These are phyloP conservation scores for Didymella glomerata DNA, from an alignment of 2,329 filamentous ascomycete species.

Conservation along the genomic window DNA sequence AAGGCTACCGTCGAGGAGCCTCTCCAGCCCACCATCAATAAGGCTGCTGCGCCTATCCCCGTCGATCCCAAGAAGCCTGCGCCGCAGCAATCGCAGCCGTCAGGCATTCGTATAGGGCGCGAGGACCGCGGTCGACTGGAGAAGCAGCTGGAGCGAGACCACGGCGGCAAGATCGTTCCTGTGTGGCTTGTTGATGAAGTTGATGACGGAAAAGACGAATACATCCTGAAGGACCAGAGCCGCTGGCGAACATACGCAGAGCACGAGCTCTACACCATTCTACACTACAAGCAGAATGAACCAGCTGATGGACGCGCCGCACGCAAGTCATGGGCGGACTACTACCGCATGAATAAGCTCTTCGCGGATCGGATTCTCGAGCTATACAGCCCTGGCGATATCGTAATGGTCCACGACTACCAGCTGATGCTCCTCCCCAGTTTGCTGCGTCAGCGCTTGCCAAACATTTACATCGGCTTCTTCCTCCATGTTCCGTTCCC, in stretches of 20 bases:
- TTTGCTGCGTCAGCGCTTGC: conserved; percentile 83
- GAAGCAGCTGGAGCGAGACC: conserved; percentile 73
- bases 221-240: conserved; percentile 80
- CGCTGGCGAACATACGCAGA: conserved; percentile 92
- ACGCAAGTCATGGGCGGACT: conserved; percentile 87
- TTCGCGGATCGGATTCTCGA: conserved; percentile 90
- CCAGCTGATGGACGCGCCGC: conserved; percentile 85
- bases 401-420: conserved; percentile 93
- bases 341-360: conserved; percentile 89
- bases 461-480: conserved; percentile 93
- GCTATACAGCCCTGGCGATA: conserved; percentile 89
- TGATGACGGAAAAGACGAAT: conserved; percentile 72
- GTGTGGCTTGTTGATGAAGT: conserved; percentile 87
- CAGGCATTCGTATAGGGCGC: conserved; percentile 75
- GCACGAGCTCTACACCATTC: conserved; percentile 88
- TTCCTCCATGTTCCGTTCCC: conserved; percentile 95
- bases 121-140: conserved; percentile 78
- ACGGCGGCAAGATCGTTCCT: conserved; percentile 80
- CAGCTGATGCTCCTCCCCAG: conserved; percentile 89
- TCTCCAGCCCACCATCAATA: conserved; percentile 67
- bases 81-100: conserved; percentile 66
- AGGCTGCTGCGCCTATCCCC: conserved; percentile 81
- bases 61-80: conserved; percentile 68
- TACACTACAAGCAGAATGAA: conserved; percentile 96
- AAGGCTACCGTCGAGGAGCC: conserved; percentile 39